phyloP scores from a whole-genome alignment of 768 basidiomycete genomes.

The Termitomyces eurrhizus region DNA sequence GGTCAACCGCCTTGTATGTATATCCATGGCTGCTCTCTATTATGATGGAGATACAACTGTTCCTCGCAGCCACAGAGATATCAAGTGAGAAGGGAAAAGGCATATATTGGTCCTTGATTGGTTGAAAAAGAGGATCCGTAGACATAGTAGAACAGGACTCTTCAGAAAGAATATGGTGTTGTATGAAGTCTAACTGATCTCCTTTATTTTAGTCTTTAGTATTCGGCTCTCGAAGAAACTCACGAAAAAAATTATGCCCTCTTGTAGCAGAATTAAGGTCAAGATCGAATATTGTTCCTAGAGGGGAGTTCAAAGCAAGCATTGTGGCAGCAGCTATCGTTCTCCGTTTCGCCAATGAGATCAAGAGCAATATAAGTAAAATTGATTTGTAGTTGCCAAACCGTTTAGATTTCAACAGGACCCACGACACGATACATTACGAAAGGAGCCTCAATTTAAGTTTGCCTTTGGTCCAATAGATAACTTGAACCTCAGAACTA shows the following conservation, averaged over 20 bases:
- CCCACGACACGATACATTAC: background rate
- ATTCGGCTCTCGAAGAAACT: no score
- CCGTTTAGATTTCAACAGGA: no score
- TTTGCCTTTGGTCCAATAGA: background rate
- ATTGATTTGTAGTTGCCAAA: background rate
- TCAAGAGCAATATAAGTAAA: background rate
- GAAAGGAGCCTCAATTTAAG: background rate
- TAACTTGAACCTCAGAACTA: slow-evolving; percentile 4
- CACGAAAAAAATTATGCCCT: background rate
- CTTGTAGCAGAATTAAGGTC: background rate
- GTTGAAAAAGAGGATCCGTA: background rate
- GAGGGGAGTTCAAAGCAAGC: background rate
- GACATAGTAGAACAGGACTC: background rate
- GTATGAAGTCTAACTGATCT: background rate
- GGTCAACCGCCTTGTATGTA: background rate
- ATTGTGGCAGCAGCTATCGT: background rate
- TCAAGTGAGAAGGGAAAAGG: background rate
- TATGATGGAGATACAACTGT: background rate
- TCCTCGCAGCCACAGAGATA: background rate
- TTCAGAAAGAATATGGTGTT: background rate
- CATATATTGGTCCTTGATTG: background rate
- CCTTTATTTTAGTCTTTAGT: no score
- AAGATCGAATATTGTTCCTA: background rate
- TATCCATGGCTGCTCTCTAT: background rate
- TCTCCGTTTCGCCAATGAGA: background rate